These are phyloP conservation scores for Amniculicola lignicola DNA, from an alignment of 495 filamentous ascomycete genomes.

Conservation along the genomic window DNA sequence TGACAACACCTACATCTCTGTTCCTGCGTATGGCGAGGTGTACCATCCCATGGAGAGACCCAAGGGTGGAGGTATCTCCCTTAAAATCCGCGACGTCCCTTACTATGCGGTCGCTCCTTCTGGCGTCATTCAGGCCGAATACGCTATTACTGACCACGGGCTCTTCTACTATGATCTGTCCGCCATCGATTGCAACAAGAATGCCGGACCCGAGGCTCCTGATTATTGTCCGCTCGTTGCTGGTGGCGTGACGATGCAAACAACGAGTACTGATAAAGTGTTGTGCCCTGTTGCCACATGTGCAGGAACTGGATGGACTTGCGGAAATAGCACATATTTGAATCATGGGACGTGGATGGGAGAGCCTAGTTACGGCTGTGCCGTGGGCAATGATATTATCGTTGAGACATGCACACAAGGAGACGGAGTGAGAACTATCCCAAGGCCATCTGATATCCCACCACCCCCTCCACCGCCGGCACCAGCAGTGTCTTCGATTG, in stretches of 20 bases:
- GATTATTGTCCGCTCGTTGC: constrained; percentile 12
- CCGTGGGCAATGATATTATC: neutral
- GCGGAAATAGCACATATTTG: constrained; percentile 7
- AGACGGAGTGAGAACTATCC: too few species aligned
- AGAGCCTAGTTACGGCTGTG: constrained; percentile 1
- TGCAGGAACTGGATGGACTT: neutral
- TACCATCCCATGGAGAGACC: constrained; percentile 4
- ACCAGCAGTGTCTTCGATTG: too few species aligned
- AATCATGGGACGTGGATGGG: constrained; percentile 6
- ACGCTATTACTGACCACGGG: neutral
- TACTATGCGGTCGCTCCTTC: neutral
- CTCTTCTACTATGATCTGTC: constrained; percentile 18
- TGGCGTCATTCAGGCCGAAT: constrained; percentile 17
- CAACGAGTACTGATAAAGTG: neutral
- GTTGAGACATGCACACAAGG: constrained; percentile 11
- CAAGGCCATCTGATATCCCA: too few species aligned
- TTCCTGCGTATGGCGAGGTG: neutral
- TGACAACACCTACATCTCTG: neutral
- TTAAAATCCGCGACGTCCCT: constrained; percentile 22
- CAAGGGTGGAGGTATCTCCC: neutral
- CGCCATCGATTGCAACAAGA: constrained; percentile 3
- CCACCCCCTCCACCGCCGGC: too few species aligned
- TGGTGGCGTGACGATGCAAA: constrained; percentile 13
- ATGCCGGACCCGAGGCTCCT: neutral
- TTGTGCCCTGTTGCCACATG: neutral